phyloP scores from a whole-genome alignment of 1,284 basidiomycete genomes.

The Rhodotorula sp. region DNA sequence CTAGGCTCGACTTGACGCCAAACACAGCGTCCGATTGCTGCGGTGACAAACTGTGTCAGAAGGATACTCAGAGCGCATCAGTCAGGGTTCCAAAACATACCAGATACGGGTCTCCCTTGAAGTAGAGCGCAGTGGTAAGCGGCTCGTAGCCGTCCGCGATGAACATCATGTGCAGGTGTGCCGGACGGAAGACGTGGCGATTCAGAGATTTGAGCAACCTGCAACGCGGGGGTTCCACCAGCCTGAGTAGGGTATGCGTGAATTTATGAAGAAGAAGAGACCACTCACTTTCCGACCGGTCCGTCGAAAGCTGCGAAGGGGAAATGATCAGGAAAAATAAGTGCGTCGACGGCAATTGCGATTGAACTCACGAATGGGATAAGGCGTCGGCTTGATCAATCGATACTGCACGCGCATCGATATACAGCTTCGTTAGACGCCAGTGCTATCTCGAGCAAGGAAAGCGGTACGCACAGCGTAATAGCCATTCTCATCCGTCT shows the following conservation, averaged over 20 bases:
- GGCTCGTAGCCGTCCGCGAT: constrained; percentile 65
- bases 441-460: no score
- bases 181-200: constrained; percentile 66
- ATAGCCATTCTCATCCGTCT: constrained; percentile 62
- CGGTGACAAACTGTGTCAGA: background rate
- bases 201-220: constrained; percentile 58
- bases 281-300: constrained; percentile 59
- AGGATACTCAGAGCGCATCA: no score
- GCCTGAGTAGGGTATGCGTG: no score
- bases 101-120: constrained; percentile 66
- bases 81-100: constrained; percentile 57
- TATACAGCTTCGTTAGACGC: no score
- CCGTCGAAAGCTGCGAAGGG: constrained; percentile 54
- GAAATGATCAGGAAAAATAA: background rate
- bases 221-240: background rate
- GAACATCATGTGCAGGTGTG: constrained; percentile 36
- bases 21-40: constrained; percentile 59
- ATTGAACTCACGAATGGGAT: constrained; percentile 62
- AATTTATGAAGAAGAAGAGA: no score
- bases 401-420: constrained; percentile 16
- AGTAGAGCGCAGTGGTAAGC: constrained; percentile 71
- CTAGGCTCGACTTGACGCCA: constrained; percentile 59
- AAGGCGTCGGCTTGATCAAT: constrained; percentile 73
- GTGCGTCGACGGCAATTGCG: background rate
- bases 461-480: constrained; percentile 49